A percentile compares a stretch with the other conserved stretches of the same genome.
phyloP scores from a whole-genome alignment of 176 grass and related monocot species.

The Eleusine coracana region DNA sequence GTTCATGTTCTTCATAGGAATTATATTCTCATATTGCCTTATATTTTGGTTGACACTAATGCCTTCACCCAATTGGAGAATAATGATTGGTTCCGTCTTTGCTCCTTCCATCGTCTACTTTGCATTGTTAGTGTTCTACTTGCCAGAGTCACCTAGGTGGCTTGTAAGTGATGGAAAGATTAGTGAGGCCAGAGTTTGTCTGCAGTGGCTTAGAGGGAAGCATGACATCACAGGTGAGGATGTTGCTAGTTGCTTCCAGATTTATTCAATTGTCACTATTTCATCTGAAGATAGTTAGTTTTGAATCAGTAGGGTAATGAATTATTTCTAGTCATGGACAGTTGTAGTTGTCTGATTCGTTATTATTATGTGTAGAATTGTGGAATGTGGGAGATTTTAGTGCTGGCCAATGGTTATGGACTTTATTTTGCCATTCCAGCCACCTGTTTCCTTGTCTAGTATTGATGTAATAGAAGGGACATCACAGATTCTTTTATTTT shows the following conservation, averaged over 20 bases:
- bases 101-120: constrained; percentile 86
- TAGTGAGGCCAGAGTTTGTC: constrained; percentile 60
- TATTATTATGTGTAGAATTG: constrained; percentile 11
- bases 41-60: constrained; percentile 78
- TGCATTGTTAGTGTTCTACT: constrained; percentile 70
- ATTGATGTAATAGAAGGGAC: not conserved
- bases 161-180: constrained; percentile 75
- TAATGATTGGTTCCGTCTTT: constrained; percentile 69
- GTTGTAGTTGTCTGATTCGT: not conserved
- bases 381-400: not conserved
- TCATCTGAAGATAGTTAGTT: constrained; percentile 7
- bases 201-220: constrained; percentile 71
- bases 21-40: constrained; percentile 86
- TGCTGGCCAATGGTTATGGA: not conserved
- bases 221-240: constrained; percentile 87
- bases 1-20: constrained; percentile 73
- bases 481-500: not conserved
- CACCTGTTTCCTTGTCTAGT: not conserved
- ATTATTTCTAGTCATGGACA: not conserved
- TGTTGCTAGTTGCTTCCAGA: not conserved
- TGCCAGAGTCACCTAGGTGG: constrained; percentile 96
- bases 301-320: not conserved
- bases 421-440: not conserved
- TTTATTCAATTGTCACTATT: constrained; percentile 28
- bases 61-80: constrained; percentile 65